Base-by-base conservation (phyloP, 805 yeast genomes). In the Hanseniaspora mollemarum region DNA sequence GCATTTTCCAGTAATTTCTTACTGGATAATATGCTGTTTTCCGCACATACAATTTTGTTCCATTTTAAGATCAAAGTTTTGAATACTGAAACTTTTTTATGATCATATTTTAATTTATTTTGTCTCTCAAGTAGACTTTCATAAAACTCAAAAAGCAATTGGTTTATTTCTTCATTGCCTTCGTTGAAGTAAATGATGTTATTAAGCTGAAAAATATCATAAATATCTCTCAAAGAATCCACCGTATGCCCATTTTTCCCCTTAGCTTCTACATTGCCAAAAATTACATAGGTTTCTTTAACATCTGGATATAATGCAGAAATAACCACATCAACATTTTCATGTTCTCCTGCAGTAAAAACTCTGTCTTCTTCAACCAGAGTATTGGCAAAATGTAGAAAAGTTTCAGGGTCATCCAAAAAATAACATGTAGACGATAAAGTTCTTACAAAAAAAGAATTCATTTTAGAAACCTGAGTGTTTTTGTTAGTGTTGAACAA, bases 1-100 rank as follows among this genome's bases (percentile, higher is more conserved):
- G 62, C 45, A 71, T 61, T 31, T 62, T 68, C 46, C 68, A 73
- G 75, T 75, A 1, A 73, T 72, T 2, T 67, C 59, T 0, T 75
- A 74, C 74, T 74, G 70, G 18, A 60, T 38, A 2, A 55, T 38
- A 19, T 58, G 36, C 19, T 21, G n/a, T n/a, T 32, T 12, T 15
- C n/a, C 9, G n/a, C 36, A 32, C 6, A 32, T 12, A 6, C 39
- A 35, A 28, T 7, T 28, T 28, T 28, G 12, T 35, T 35, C 39
- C 39, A 35, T 38, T 22, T 21, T 6, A 21, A 8, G 2, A 59
- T 58, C 9, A 59, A 45, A 26, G 55, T 57, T 29, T 51, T 46
- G 12, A 48, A 54, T 1, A 18, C 7, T 10, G 38, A n/a, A 2
- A 46, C 9, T 19, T n/a, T 31, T 10, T 25, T n/a, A 15, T 13